Base-by-base conservation (phyloP, 257 asterid genomes). In the Solanum lycopersicoides region DNA sequence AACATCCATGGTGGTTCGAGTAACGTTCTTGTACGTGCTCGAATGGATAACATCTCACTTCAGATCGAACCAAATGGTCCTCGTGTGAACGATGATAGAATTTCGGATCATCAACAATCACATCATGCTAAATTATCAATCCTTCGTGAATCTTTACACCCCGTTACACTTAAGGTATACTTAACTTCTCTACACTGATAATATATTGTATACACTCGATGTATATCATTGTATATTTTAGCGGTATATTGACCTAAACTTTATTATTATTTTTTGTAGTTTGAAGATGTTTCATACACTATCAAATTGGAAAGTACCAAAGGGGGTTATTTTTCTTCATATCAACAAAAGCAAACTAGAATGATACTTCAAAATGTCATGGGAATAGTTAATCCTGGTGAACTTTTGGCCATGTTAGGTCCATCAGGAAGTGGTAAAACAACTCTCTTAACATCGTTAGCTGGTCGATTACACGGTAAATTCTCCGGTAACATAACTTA, bases 361-460 rank as follows among this genome's bases (percentile, higher is more conserved):
- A 83, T 86, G 3, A 39, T 96, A 45, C 91, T 96, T 23, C 92
- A 93, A 68, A 90, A 92, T 5, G 97, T 93, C 3, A 95, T 88
- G 11, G 98, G 99, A 4, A 88, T 77, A 0, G 99, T 92, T 80
- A 88, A 89, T 7, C 98, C 98, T 5, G 99, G 99, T 1, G 99
- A 96, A 85, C 87, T 96, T 9, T 87, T 94, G 44, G 99, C 96
- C 66, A 94, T 96, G 98, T 91, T 96, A 11, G 98, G 99, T n/a
- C 99, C 99, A 9, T 96, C 99, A 0, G 99, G 99, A 23, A 94
- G 99, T 89, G 99, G 99, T 2, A 96, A 96, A 90, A 95, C 99
- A 4, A 96, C 98, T 23, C 94, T 96, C 4, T 53, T 96, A 21
- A 95, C 98, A 0, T 95, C 98, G 7, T 94, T 96, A 5, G 93